Evolutionary conservation across 441 rosid genomes (phyloP), one percentile per base, ranked within the genome.

Genomic region (Pelargonium citronellum): DNA sequence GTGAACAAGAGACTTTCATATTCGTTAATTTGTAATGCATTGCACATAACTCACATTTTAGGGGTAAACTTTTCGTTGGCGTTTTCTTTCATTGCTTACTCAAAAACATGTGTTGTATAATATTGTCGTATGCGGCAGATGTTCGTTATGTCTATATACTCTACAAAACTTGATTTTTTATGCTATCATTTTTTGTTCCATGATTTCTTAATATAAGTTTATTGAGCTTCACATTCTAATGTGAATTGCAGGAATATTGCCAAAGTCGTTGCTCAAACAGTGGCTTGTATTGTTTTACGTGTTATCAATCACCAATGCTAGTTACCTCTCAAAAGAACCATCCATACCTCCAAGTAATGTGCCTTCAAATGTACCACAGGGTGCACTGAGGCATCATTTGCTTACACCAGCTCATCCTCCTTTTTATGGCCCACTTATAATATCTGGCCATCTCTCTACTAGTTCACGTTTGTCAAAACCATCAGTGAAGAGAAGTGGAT

Each of bases 401-500:
- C 72, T 75, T 61, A 77, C 88, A 58, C 89, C 93, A 67, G 79
- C 75, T 37, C 81, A 58, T 64, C 72, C 95, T 73, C 95, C 95
- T 66, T 70, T 70, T 13, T 81, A 72, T 79, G 89, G 83, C 8
- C 95, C 90, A 8, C 66, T 85, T 64, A 70, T 87, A 11, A 83
- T 87, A 69, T 74, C 86, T 71, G 77, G 75, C 71, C 95, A 82
- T 22, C 88, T 91, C 7, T 86, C 93, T 62, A 72, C 82, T 7
- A 86, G 92, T 64, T 82, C 90, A 20, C 82, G 44, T 57, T 75
- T 89, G 73, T 87, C 96, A 61, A 88, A 80, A 68, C 87, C 89
- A 61, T 87, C 82, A 60, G 79, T 76, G 88, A 84, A 82, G 77
- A 90, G 80, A 75, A 82, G 74, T 67, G 75, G 78, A 2, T 71